These are phyloP conservation scores for Penicillium waksmanii DNA, from an alignment of 495 filamentous ascomycete genomes.

Conservation along the genomic window DNA sequence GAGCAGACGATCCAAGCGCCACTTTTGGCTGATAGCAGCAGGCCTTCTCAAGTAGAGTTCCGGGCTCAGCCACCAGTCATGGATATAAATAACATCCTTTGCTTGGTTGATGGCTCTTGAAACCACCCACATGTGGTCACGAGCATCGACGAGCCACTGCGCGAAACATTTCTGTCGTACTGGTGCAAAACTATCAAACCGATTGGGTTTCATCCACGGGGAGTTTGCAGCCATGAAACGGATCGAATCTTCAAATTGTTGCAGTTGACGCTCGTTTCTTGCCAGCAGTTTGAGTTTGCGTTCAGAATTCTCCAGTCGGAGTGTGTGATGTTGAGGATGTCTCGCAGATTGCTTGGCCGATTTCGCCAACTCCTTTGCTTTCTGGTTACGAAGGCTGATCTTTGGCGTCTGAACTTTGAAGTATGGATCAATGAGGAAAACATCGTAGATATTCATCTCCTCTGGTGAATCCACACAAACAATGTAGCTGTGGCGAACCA, in stretches of 20 bases:
- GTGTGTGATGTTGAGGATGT: constrained; percentile 77
- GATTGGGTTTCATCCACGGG: constrained; percentile 78
- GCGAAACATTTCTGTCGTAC: constrained; percentile 85
- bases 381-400: constrained; percentile 59
- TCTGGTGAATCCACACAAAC: constrained; percentile 97
- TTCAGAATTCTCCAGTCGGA: constrained; percentile 85
- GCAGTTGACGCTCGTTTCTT: constrained; percentile 83
- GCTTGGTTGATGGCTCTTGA: constrained; percentile 97
- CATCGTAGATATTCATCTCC: constrained; percentile 98
- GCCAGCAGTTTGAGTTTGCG: constrained; percentile 89
- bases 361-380: constrained; percentile 67
- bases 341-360: constrained; percentile 64
- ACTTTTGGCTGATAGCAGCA: constrained; percentile 97
- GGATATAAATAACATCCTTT: constrained; percentile 97
- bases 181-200: constrained; percentile 93
- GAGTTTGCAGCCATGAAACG: constrained; percentile 79
- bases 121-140: constrained; percentile 99
- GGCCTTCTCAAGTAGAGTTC: constrained; percentile 96
- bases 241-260: constrained; percentile 94
- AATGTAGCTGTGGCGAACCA: constrained; percentile 96
- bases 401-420: constrained; percentile 78
- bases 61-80: constrained; percentile 98
- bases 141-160: constrained; percentile 95
- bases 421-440: constrained; percentile 87
- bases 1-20: constrained; percentile 93